Percentiles rank a stretch among this genome's conserved stretches.
phyloP scores from a whole-genome alignment of 345 rosid species.

The Anastatica hierochuntica region DNA sequence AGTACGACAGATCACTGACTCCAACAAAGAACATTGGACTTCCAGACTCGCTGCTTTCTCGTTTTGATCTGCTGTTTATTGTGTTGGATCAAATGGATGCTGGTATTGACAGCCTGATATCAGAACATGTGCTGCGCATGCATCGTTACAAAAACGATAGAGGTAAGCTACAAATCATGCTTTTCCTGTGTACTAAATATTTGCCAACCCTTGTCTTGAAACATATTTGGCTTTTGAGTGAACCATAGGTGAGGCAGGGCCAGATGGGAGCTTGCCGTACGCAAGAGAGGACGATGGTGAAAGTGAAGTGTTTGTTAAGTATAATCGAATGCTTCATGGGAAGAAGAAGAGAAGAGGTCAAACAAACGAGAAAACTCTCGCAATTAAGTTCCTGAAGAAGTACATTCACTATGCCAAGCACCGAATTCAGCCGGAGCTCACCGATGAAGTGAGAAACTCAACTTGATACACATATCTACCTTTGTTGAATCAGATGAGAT shows the following conservation, averaged over 20 bases:
- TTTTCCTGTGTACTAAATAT: not conserved
- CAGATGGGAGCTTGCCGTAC: conserved; percentile 54
- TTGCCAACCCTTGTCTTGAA: conserved; percentile 4
- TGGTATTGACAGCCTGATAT: conserved; percentile 74
- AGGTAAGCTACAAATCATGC: conserved; percentile 36
- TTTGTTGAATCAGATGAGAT: not conserved
- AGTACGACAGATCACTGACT: conserved; percentile 96
- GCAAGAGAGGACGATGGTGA: conserved; percentile 79
- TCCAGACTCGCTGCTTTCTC: conserved; percentile 98
- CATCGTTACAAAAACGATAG: conserved; percentile 73
- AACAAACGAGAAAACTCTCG: conserved; percentile 60
- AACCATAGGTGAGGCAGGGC: conserved; percentile 47
- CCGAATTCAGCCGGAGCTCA: conserved; percentile 83
- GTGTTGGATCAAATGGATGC: conserved; percentile 99
- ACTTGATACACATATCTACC: not conserved
- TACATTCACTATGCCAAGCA: conserved; percentile 97
- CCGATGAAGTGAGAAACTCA: conserved; percentile 63
- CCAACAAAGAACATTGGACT: conserved; percentile 99
- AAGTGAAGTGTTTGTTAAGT: conserved; percentile 80
- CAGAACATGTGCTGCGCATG: conserved; percentile 97
- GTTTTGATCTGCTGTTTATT: conserved; percentile 89
- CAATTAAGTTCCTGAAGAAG: conserved; percentile 82
- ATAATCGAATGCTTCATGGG: conserved; percentile 87
- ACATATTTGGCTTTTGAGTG: conserved; percentile 6
- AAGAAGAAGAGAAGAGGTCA: conserved; percentile 57